Base-by-base conservation (phyloP, 1,284 basidiomycete genomes). In the Cystobasidium slooffiae region DNA sequence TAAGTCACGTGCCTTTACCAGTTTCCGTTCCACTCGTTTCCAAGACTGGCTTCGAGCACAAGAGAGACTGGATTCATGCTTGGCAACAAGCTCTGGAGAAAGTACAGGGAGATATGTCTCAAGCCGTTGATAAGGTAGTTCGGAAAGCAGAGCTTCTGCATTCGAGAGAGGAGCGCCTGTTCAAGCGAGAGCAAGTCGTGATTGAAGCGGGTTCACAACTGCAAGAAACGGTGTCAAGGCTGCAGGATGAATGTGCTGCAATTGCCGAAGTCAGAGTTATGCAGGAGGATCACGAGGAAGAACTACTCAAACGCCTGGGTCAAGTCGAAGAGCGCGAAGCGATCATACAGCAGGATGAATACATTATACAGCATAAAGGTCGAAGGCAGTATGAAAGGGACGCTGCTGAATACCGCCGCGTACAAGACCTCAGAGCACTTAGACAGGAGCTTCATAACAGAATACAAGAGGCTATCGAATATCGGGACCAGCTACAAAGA, bases 251-350 rank as follows among this genome's bases (percentile, higher is more conserved):
- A n/a, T 43, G 52, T 3, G 51, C 31, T 12, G 39, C 24, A 16
- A 59, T 51, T 24, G 51, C 14, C 18, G 47, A 62, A 24, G 52
- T 53, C 6, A 63, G 47, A 56, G 46, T 31, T 9, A 44, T 72
- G 49, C 69, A 56, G 37, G 49, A 44, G 20, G 70, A 73, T 62
- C 70, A 73, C 43, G 70, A 73, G 44, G 63, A 73, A 47, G 70
- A 73, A 43, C 62, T 73, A n/a, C 37, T 44, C 3, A 59, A 73
- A 31, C 31, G 70, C 18, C 52, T 73, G 8, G 37, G 43, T 8
- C 43, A 39, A 20, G 22, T 65, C 1, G 39, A 56, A 24, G 43
- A 66, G 63, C 62, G 62, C 18, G 70, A 73, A 52, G 70, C 9
- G 4, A 44, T 22, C 22, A 31, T 73, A 8, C 37, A 64, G 47